These are phyloP conservation scores for Suhomyces tanzawaensis DNA, from an alignment of 805 yeast species.

Conservation along the genomic window DNA sequence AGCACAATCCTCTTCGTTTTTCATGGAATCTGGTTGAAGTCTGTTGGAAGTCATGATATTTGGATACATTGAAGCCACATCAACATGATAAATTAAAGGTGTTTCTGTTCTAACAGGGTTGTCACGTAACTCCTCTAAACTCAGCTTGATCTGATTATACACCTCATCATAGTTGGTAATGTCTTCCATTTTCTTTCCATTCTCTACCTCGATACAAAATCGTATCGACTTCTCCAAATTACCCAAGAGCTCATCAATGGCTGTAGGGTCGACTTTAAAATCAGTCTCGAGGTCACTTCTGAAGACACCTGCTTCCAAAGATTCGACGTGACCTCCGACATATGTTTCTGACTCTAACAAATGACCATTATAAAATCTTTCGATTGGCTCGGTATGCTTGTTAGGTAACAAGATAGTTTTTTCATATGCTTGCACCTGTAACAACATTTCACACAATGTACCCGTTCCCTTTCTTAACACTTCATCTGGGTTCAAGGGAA, in stretches of 20 bases:
- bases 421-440: conserved; percentile 93
- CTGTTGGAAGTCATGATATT: conserved; percentile 97
- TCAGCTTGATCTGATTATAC: conserved; percentile 51
- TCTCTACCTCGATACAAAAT: conserved; percentile 83
- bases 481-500: conserved; percentile 96
- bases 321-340: conserved; percentile 98
- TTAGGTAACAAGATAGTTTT: conserved; percentile 80
- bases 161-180: conserved; percentile 80
- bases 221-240: conserved; percentile 75
- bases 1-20: conserved; percentile 92
- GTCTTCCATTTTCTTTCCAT: conserved; percentile 66
- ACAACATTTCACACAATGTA: conserved; percentile 94
- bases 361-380: conserved; percentile 93
- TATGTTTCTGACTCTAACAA: conserved; percentile 92
- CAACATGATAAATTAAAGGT: conserved; percentile 94
- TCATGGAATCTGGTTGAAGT: conserved; percentile 97
- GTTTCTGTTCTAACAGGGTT: conserved; percentile 67
- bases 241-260: conserved; percentile 71
- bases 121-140: conserved; percentile 56
- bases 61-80: conserved; percentile 99
- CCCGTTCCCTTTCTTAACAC: conserved; percentile 97
- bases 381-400: conserved; percentile 91
- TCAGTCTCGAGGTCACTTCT: conserved; percentile 78
- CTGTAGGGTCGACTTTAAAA: conserved; percentile 77
- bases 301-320: conserved; percentile 96